Conservation (phyloP, 2,329 filamentous ascomycete species). For the Neoarthrinium moseri region DNA sequence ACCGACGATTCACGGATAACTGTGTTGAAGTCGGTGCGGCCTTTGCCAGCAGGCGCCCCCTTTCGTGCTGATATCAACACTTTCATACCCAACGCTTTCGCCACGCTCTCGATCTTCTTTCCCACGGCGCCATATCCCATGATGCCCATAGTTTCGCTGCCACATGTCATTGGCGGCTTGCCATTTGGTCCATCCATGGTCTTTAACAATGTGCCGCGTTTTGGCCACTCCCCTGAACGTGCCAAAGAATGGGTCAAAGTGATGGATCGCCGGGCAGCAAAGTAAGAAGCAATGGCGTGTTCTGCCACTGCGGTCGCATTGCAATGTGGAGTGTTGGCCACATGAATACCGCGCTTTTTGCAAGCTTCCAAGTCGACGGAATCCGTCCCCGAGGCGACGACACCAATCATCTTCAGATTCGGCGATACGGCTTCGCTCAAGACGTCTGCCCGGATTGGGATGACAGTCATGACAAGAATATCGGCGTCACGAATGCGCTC, state of each 20-base stretch:
- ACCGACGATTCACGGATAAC: constrained; percentile 24
- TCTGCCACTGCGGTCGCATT: constrained; percentile 36
- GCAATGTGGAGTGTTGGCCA: constrained; percentile 35
- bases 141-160: constrained; percentile 25
- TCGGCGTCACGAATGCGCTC: constrained; percentile 33
- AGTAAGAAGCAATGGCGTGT: constrained; percentile 48
- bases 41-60: constrained; percentile 15
- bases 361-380: constrained; percentile 34
- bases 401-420: constrained; percentile 28
- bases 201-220: constrained; percentile 21
- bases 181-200: constrained; percentile 22
- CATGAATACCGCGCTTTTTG: constrained; percentile 27
- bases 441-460: constrained; percentile 26
- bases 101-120: constrained; percentile 18
- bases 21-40: constrained; percentile 23
- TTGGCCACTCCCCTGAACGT: constrained; percentile 24
- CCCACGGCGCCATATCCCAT: constrained; percentile 31
- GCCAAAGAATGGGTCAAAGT: constrained; percentile 27
- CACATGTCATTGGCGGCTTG: constrained; percentile 21
- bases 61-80: constrained; percentile 25
- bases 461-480: constrained; percentile 32
- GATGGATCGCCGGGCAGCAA: constrained; percentile 34
- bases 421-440: constrained; percentile 24
- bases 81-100: constrained; percentile 24
- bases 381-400: constrained; percentile 36